These are phyloP conservation scores for Entophlyctis luteolus DNA, from an alignment of 192 early-diverging fungal genomes.

Conservation along the genomic window DNA sequence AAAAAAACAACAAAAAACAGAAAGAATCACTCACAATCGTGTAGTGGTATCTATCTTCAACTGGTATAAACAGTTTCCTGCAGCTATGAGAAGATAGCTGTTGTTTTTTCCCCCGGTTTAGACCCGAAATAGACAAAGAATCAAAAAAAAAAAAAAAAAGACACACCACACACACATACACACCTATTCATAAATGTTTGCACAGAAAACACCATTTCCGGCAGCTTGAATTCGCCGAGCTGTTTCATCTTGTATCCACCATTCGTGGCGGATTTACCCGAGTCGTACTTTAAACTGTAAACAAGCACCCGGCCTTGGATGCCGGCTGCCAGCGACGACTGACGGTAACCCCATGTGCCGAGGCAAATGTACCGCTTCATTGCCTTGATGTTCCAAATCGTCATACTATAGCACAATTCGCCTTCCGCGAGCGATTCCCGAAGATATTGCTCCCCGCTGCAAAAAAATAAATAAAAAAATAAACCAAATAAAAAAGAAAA, in stretches of 20 bases:
- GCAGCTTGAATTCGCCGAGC: slow-evolving; percentile 35
- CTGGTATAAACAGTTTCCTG: slow-evolving; percentile 36
- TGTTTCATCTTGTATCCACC: slow-evolving; percentile 37
- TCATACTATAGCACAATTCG: slow-evolving; percentile 32
- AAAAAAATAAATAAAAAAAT: not conserved
- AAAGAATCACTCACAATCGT: slow-evolving; percentile 35
- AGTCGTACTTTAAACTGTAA: slow-evolving; percentile 42
- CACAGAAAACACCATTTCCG: slow-evolving; percentile 32
- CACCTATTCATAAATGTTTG: slow-evolving; percentile 41
- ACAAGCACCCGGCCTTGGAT: slow-evolving; percentile 40
- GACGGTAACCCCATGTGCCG: slow-evolving; percentile 35
- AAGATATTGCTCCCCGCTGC: slow-evolving; percentile 25
- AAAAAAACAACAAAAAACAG: no score
- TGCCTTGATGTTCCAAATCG: slow-evolving; percentile 47
- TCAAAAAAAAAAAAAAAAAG: no score
- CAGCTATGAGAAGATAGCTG: slow-evolving; percentile 45
- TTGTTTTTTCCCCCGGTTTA: not conserved
- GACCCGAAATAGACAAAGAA: slow-evolving; percentile 3
- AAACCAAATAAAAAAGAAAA: not conserved
- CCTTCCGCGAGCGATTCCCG: slow-evolving; percentile 19
- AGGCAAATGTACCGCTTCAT: slow-evolving; percentile 45
- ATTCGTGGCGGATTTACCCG: no score
- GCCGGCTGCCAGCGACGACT: not conserved
- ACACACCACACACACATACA: not conserved
- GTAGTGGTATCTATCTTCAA: slow-evolving; percentile 47